These are phyloP conservation scores for Termitomyces titanicus DNA, from an alignment of 768 basidiomycete genomes.

Conservation along the genomic window DNA sequence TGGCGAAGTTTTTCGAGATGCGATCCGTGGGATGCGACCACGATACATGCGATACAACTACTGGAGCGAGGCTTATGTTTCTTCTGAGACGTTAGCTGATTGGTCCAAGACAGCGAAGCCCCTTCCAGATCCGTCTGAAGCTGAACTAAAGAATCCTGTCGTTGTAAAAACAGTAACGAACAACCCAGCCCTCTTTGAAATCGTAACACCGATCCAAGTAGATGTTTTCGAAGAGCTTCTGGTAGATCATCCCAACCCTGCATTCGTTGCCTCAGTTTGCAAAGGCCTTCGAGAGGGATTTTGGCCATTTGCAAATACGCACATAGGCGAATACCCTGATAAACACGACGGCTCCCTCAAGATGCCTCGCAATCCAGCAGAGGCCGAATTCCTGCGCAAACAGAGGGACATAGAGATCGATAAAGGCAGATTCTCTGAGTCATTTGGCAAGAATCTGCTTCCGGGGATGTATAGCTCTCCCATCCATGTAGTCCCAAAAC, in stretches of 20 bases:
- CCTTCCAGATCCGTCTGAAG: background rate
- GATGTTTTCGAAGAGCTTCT: background rate
- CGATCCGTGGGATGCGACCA: background rate
- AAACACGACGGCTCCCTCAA: background rate
- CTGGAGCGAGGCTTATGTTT: background rate
- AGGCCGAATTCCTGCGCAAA: background rate
- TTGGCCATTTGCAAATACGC: slow-evolving; percentile 3
- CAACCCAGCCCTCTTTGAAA: background rate
- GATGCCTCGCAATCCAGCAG: background rate
- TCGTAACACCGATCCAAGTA: background rate
- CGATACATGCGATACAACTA: background rate
- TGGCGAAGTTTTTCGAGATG: background rate
- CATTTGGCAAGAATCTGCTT: background rate
- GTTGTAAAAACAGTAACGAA: background rate
- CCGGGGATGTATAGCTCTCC: slow-evolving; percentile 3
- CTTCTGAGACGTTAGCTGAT: background rate
- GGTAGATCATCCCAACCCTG: background rate
- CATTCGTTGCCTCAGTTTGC: slow-evolving; percentile 3
- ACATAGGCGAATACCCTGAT: background rate
- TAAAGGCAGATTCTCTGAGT: background rate
- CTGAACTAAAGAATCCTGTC: background rate
- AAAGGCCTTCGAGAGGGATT: slow-evolving; percentile 5
- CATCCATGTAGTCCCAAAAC: background rate
- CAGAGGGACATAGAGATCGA: slow-evolving; percentile 3
- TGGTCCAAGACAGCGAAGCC: background rate